A percentile compares a stretch with the other conserved stretches of the same genome.
Evolutionary conservation across 1,139 yeast genomes (phyloP).

Genomic region (Kluyveromyces sp.): DNA sequence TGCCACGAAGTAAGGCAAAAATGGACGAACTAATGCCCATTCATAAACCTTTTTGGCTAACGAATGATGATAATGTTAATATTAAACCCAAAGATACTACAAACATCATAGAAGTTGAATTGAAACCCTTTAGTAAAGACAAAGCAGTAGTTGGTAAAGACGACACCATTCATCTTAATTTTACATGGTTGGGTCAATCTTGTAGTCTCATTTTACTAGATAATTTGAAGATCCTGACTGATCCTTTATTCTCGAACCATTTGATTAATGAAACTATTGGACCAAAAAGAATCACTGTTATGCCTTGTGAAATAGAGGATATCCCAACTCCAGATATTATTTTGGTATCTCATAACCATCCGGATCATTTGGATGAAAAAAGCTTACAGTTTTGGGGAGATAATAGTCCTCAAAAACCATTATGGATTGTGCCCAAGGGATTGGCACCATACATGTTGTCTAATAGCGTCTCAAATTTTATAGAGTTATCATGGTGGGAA

Average conservation of each 20-base stretch:
- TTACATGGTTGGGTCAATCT: constrained; percentile 93
- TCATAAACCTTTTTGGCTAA: constrained; percentile 39
- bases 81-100: neutral
- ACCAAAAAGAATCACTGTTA: constrained; percentile 68
- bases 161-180: constrained; percentile 31
- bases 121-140: neutral
- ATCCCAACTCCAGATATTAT: constrained; percentile 65
- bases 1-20: constrained; percentile 42
- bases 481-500: constrained; percentile 95
- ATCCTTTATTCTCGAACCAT: constrained; percentile 71
- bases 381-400: constrained; percentile 50
- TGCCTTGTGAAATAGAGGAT: constrained; percentile 59
- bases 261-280: constrained; percentile 60
- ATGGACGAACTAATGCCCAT: constrained; percentile 52
- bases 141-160: constrained; percentile 1
- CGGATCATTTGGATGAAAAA: constrained; percentile 77
- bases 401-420: constrained; percentile 31
- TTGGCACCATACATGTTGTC: constrained; percentile 51
- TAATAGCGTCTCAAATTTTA: constrained; percentile 38
- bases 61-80: neutral
- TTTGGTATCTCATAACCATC: constrained; percentile 87
- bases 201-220: constrained; percentile 69
- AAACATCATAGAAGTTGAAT: neutral
- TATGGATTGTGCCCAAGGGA: constrained; percentile 86
- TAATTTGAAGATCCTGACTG: constrained; percentile 71